Evolutionary conservation across 495 filamentous ascomycete genomes (phyloP), one percentile per base, ranked within the genome.

Genomic region (Annulohypoxylon stygium): DNA sequence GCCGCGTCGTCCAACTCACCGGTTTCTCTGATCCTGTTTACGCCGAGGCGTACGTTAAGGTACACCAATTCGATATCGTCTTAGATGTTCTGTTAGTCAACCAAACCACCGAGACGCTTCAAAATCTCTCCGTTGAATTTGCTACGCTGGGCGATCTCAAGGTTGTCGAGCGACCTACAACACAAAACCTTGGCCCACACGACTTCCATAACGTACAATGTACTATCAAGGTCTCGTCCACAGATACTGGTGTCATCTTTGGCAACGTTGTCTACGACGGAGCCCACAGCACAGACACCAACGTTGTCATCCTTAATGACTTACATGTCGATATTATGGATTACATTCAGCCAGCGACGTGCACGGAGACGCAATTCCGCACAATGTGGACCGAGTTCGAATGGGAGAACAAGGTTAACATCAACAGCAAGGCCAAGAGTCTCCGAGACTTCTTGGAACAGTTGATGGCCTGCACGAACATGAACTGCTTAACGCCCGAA

Each of bases 341-440:
- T 82, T 99, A 99, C 83, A 99, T 99, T 75, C 95, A 98, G 76
- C 97, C 97, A 7, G 97, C 96, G 11, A 88, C 93, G 47, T 99
- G 97, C 86, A 95, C 93, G 12, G 97, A 99, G 86, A 98, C 95
- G 37, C 94, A 98, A 78, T 99, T 99, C 90, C 89, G 97, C 39
- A 97, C 94, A 23, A 99, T 99, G 97, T 99, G 97, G 97, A 98
- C 97, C 36, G 97, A 99, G 77, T 99, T 99, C 70, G 97, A 99
- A 81, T 99, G 97, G 97, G 97, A 99, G 86, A 99, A 99, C 86
- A 99, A 99, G 88, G 96, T 99, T 78, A 98, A 98, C 84, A 98
- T 98, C 83, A 97, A 97, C 81, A 94, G 92, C 72, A 97, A 98
- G 85, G 94, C 93, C 72, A 97, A 97, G 87, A 91, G 85, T 33